Evolutionary conservation across 768 basidiomycete species (phyloP).

Genomic region (Psilocybe cyanescens): DNA sequence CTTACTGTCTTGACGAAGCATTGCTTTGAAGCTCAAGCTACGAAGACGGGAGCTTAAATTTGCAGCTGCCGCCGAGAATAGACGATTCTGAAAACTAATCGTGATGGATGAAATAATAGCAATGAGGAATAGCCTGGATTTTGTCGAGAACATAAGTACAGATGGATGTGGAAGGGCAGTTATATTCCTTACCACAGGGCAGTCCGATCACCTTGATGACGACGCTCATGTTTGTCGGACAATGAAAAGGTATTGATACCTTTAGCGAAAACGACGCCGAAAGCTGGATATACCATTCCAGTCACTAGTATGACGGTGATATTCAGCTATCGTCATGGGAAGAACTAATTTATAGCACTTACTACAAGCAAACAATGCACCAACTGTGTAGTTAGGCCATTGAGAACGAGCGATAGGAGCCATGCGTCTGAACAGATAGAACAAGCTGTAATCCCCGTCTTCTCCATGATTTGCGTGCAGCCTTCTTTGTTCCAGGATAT

Average conservation of each 20-base stretch:
- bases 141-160: constrained; percentile 6
- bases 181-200: constrained; percentile 58
- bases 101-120: constrained; percentile 64
- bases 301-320: constrained; percentile 35
- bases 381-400: constrained; percentile 63
- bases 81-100: constrained; percentile 71
- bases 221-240: constrained; percentile 41
- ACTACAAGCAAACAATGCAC: constrained; percentile 56
- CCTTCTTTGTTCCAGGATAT: constrained; percentile 58
- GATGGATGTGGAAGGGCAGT: constrained; percentile 14
- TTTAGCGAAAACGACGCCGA: constrained; percentile 71
- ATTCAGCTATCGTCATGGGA: neutral
- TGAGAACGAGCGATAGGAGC: constrained; percentile 61
- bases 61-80: constrained; percentile 72
- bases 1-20: constrained; percentile 86
- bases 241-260: constrained; percentile 62
- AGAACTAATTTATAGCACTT: constrained; percentile 20
- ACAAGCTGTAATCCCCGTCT: constrained; percentile 43
- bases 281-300: constrained; percentile 74
- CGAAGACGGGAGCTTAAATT: constrained; percentile 73
- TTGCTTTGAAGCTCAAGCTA: constrained; percentile 71
- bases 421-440: constrained; percentile 74
- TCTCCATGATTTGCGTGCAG: constrained; percentile 24
- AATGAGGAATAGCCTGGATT: constrained; percentile 74
- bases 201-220: constrained; percentile 64